A percentile compares a stretch with the other conserved stretches of the same genome.
Evolutionary conservation across 768 basidiomycete genomes (phyloP).

Genomic region (Boletus rufocinnamomeus): DNA sequence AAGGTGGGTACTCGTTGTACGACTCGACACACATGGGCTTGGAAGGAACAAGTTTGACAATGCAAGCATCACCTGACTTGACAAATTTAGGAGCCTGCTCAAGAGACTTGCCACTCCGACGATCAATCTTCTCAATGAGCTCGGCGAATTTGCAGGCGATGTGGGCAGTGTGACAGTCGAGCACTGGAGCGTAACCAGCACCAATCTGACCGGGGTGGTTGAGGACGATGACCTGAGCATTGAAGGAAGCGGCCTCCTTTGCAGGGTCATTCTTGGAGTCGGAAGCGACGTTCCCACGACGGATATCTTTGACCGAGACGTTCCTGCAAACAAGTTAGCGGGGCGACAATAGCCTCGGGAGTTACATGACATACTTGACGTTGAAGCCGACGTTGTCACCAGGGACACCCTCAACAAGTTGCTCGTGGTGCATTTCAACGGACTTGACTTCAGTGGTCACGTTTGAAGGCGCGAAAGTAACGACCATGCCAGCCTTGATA

Average conservation of each 20-base stretch:
- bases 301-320: constrained; percentile 99
- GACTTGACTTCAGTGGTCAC: constrained; percentile 99
- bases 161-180: constrained; percentile 99
- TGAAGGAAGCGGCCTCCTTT: constrained; percentile 99
- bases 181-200: constrained; percentile 97
- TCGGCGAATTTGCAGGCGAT: constrained; percentile 99
- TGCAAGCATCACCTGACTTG: constrained; percentile 99
- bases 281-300: constrained; percentile 98
- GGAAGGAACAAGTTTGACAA: constrained; percentile 94
- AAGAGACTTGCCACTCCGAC: constrained; percentile 93
- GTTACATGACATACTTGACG: constrained; percentile 71
- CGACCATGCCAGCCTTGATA: constrained; percentile 99
- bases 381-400: constrained; percentile 99
- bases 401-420: constrained; percentile 90
- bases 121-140: constrained; percentile 99
- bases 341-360: not conserved
- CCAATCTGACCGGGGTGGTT: constrained; percentile 99
- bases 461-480: constrained; percentile 93
- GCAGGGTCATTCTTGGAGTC: constrained; percentile 99
- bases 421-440: constrained; percentile 99
- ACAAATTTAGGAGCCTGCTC: constrained; percentile 93
- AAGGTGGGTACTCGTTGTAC: constrained; percentile 97
- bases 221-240: constrained; percentile 99
- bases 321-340: constrained; percentile 56
- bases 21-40: constrained; percentile 97